Evolutionary conservation across 192 early-diverging fungal species (phyloP).

Genomic region (Coemansia sp.): DNA sequence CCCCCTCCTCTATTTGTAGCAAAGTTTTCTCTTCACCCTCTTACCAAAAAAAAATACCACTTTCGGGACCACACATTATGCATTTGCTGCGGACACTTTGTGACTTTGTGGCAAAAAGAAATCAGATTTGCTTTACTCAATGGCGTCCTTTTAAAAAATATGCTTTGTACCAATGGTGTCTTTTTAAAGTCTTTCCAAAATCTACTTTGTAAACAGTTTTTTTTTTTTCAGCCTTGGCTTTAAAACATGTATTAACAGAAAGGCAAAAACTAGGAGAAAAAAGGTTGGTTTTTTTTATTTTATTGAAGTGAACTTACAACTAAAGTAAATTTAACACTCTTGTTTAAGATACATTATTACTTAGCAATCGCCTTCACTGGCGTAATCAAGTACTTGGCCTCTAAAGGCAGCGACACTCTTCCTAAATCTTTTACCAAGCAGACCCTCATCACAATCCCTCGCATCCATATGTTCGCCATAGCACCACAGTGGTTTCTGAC

Average conservation of each 20-base stretch:
- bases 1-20: neutral
- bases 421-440: neutral
- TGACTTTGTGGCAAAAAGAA: neutral
- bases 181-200: no score
- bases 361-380: no score
- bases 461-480: neutral
- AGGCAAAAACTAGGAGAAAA: neutral
- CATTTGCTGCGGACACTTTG: neutral
- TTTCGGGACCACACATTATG: neutral
- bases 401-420: neutral
- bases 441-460: neutral
- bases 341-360: no score
- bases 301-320: neutral
- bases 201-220: neutral
- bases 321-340: neutral
- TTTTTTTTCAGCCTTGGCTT: neutral
- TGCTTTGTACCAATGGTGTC: no score
- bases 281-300: neutral
- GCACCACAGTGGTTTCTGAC: neutral
- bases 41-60: neutral
- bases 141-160: no score
- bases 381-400: neutral
- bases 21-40: neutral
- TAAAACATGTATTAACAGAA: neutral
- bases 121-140: neutral